phyloP scores from a whole-genome alignment of 495 filamentous ascomycete species.

The Aspergillus egyptiacus region DNA sequence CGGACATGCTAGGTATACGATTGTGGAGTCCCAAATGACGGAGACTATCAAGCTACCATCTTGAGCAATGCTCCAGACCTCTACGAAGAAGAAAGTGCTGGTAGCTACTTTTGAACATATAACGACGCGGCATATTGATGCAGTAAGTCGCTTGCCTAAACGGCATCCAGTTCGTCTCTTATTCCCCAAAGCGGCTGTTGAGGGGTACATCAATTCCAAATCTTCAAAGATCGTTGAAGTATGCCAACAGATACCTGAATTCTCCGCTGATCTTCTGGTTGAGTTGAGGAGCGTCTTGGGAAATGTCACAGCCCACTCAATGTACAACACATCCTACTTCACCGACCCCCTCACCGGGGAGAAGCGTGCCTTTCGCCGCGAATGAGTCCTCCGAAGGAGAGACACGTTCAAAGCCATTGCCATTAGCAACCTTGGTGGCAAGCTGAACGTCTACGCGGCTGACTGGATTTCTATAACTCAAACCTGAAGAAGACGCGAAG shows the following conservation, averaged over 20 bases:
- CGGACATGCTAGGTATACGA: slow-evolving; percentile 22
- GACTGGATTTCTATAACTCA: too few species aligned
- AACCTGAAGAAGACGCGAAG: too few species aligned
- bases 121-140: not conserved
- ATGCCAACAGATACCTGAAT: not conserved
- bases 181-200: not conserved
- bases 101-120: too few species aligned
- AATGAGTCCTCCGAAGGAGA: too few species aligned
- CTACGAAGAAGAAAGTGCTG: too few species aligned
- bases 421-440: too few species aligned
- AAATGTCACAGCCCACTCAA: not conserved
- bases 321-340: not conserved
- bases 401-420: too few species aligned
- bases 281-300: not conserved
- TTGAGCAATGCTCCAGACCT: too few species aligned
- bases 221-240: not conserved
- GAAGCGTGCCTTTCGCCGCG: too few species aligned
- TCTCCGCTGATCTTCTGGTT: not conserved
- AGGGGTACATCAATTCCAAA: not conserved
- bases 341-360: not conserved
- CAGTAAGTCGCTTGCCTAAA: not conserved
- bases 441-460: too few species aligned
- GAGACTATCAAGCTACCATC: not conserved
- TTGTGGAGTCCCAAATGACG: slow-evolving; percentile 19
- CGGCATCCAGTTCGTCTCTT: not conserved